Base-by-base conservation (phyloP, 2,329 filamentous ascomycete genomes). In the Fusarium hostae region DNA sequence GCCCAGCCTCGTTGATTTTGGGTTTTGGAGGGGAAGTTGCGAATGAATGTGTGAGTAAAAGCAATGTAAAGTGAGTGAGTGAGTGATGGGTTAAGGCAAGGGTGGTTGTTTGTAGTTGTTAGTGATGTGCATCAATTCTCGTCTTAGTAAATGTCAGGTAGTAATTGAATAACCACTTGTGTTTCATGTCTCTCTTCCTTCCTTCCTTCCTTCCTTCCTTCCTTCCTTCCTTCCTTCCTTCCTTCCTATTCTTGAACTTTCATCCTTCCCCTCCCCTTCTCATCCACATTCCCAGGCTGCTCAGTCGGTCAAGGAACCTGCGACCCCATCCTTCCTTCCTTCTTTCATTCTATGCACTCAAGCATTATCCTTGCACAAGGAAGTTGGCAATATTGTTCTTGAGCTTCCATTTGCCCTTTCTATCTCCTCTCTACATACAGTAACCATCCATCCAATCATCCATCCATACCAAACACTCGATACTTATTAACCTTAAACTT, bases 1-100 rank as follows among this genome's bases (percentile, higher is more conserved):
- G 35, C 74, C 74, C 74, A 76, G 70, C 74, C 74, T 76, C 74
- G 72, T 67, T 50, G 63, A 76, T 75, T 76, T 67, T 60, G 50
- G 43, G 40, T 59, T 37, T 45, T 56, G 57, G 63, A 57, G 70
- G 59, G 63, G 41, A 35, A 37, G 43, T 52, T 35, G 32, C 24
- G 40, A 32, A 58, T 55, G 52, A 45, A 39, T 50, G 26, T 61
- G 58, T 66, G 57, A 55, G 58, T 35, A 52, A 26, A 55, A 44
- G 44, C 28, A 54, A 26, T 26, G 54, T 34, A 26, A n/a, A 39
- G 22, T 10, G 45, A 62, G 47, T 18, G 28, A 61, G 11, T 30
- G 59, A 39, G 28, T 63, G 40, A 30, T 26, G 45, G 45, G 7
- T 22, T 22, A 11, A 32, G n/a, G 45, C 45, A 51, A 51, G 48